phyloP scores from a whole-genome alignment of 768 basidiomycete species.

The Phanerodontia chrysosporium region DNA sequence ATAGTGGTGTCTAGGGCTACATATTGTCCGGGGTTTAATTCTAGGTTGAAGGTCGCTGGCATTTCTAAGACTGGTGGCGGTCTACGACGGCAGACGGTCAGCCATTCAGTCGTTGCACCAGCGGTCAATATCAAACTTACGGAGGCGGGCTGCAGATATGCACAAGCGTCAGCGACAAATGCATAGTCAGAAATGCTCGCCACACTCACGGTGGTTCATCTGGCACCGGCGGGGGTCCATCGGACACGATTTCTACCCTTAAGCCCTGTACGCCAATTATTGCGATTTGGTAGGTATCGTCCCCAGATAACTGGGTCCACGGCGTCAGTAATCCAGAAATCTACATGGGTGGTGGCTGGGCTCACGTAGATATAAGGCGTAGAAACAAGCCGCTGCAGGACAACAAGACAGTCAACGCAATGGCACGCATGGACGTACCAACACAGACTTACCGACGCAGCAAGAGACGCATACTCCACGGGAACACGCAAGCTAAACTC shows the following conservation, averaged over 20 bases:
- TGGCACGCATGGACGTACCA: background rate
- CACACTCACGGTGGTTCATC: conserved; percentile 72
- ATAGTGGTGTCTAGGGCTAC: conserved; percentile 79
- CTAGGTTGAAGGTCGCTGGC: conserved; percentile 81
- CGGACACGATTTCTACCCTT: conserved; percentile 81
- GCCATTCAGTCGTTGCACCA: conserved; percentile 9
- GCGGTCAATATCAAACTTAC: too few relatives aligned
- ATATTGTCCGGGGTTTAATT: conserved; percentile 72
- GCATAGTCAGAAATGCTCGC: background rate
- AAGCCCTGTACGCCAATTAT: conserved; percentile 76
- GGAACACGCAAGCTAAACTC: conserved; percentile 75
- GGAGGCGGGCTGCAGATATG: conserved; percentile 40
- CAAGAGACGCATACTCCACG: conserved; percentile 82
- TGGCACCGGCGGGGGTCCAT: conserved; percentile 76
- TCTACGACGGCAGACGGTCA: conserved; percentile 24
- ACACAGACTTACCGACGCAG: conserved; percentile 65
- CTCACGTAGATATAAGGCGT: conserved; percentile 82
- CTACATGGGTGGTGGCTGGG: conserved; percentile 12
- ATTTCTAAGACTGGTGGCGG: conserved; percentile 79
- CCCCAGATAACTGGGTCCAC: conserved; percentile 65
- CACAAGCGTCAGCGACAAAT: background rate
- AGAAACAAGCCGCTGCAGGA: conserved; percentile 63
- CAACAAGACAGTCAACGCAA: background rate
- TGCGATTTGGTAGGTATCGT: conserved; percentile 90
- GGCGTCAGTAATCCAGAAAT: too few relatives aligned